phyloP scores from a whole-genome alignment of 2,329 filamentous ascomycete species.

The Venturia carpophila region DNA sequence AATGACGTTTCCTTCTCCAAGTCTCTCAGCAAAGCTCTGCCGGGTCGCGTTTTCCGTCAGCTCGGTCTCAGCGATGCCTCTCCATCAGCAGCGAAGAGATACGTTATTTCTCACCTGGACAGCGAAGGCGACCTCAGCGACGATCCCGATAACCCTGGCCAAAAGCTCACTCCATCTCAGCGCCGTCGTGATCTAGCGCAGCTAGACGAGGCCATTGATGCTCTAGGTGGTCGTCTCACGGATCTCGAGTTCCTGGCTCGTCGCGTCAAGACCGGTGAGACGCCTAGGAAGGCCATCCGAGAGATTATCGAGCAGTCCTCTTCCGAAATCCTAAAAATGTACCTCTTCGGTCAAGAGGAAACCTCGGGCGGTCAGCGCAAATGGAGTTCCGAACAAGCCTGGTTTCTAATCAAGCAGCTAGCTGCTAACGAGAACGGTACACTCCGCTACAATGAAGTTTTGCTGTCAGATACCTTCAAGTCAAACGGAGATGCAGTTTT shows the following conservation, averaged over 20 bases:
- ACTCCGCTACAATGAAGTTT: slow-evolving; percentile 77
- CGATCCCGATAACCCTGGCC: slow-evolving; percentile 29
- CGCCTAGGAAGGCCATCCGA: slow-evolving; percentile 67
- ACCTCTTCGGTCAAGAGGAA: slow-evolving; percentile 58
- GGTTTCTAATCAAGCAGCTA: slow-evolving; percentile 76
- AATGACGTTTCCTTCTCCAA: slow-evolving; percentile 85
- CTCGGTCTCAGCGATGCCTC: slow-evolving; percentile 81
- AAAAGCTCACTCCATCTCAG: slow-evolving; percentile 40
- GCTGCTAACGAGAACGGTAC: slow-evolving; percentile 37
- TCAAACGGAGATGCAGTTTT: slow-evolving; percentile 63
- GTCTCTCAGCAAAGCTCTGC: slow-evolving; percentile 74
- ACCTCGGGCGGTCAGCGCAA: slow-evolving; percentile 44
- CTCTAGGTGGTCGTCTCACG: slow-evolving; percentile 83
- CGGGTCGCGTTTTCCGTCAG: slow-evolving; percentile 82
- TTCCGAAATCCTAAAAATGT: slow-evolving; percentile 89
- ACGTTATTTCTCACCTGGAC: slow-evolving; percentile 75
- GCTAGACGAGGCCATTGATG: slow-evolving; percentile 72
- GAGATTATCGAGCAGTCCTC: slow-evolving; percentile 87
- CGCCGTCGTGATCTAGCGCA: slow-evolving; percentile 53
- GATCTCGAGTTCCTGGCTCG: slow-evolving; percentile 93
- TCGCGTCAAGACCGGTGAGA: slow-evolving; percentile 79
- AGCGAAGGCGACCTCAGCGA: slow-evolving; percentile 35
- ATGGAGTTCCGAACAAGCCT: slow-evolving; percentile 82
- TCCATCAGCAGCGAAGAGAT: slow-evolving; percentile 75
- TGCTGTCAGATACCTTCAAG: slow-evolving; percentile 69